Percentiles rank a stretch among this genome's conserved stretches.
Conservation (phyloP, 805 yeast genomes). For the Hanseniaspora valbyensis region DNA sequence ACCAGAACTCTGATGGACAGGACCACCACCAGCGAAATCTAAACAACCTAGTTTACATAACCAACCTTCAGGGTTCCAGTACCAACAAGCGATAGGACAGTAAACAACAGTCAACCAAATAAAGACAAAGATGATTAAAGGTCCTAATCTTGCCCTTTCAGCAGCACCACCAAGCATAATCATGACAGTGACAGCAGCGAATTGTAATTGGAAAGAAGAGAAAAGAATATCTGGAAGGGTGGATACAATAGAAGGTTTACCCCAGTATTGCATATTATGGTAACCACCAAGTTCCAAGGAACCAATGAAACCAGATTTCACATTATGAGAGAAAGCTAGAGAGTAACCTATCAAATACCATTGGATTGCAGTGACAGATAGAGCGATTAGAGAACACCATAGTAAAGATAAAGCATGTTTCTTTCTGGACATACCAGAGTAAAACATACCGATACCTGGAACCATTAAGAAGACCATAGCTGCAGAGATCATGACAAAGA, state of each 20-base stretch:
- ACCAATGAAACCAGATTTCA: constrained; percentile 61
- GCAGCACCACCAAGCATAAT: constrained; percentile 96
- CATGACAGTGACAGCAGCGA: constrained; percentile 85
- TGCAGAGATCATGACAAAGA: constrained; percentile 70
- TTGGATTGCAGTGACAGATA: constrained; percentile 73
- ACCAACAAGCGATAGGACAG: constrained; percentile 94
- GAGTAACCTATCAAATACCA: constrained; percentile 99
- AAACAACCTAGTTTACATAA: constrained; percentile 66
- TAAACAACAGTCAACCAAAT: constrained; percentile 92
- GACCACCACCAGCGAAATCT: constrained; percentile 98
- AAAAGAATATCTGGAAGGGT: constrained; percentile 81
- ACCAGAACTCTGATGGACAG: constrained; percentile 92
- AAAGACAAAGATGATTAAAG: constrained; percentile 91
- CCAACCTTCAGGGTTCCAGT: constrained; percentile 96
- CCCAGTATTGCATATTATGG: constrained; percentile 53
- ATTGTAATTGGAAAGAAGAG: constrained; percentile 92
- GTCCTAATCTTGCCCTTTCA: constrained; percentile 91
- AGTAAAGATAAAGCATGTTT: constrained; percentile 88
- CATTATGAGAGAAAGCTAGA: constrained; percentile 64
- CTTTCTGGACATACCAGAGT: constrained; percentile 88
- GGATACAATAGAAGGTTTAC: constrained; percentile 59
- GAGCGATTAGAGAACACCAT: constrained; percentile 90
- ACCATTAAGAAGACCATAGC: constrained; percentile 89
- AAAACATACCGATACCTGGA: constrained; percentile 88
- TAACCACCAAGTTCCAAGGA: constrained; percentile 70